These are phyloP conservation scores for Xanthoconium purpureum DNA, from an alignment of 768 basidiomycete genomes.

Conservation along the genomic window DNA sequence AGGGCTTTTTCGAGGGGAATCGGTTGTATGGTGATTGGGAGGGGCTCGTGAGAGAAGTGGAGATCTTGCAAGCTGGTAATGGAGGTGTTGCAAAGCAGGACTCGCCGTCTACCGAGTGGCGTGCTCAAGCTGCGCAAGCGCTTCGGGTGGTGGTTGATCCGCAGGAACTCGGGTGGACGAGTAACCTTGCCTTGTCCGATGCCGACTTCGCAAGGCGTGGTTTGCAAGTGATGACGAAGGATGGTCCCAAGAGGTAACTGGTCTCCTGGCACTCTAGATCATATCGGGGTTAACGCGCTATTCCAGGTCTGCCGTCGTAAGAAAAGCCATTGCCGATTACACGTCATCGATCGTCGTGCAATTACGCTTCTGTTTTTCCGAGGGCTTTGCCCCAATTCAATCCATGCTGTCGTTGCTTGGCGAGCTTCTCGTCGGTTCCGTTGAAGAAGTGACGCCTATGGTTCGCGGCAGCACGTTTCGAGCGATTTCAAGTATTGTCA, in stretches of 20 bases:
- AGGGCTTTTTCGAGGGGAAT: slow-evolving; percentile 19
- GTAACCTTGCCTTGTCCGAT: slow-evolving; percentile 43
- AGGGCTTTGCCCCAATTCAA: slow-evolving; percentile 26
- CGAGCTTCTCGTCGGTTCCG: slow-evolving; percentile 43
- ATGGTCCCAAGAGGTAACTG: slow-evolving; percentile 41
- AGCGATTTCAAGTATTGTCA: slow-evolving; percentile 40
- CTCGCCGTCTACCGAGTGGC: slow-evolving; percentile 14
- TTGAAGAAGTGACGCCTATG: slow-evolving; percentile 42
- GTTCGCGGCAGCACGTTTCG: slow-evolving; percentile 46
- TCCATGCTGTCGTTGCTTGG: slow-evolving; percentile 34
- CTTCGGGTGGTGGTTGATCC: slow-evolving; percentile 43
- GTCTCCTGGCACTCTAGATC: neutral
- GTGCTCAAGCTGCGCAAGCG: slow-evolving; percentile 26
- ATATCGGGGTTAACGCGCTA: slow-evolving; percentile 5
- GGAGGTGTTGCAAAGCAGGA: neutral
- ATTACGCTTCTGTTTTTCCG: slow-evolving; percentile 4
- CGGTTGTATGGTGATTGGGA: slow-evolving; percentile 13
- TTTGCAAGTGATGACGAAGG: slow-evolving; percentile 43
- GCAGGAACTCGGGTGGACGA: slow-evolving; percentile 52
- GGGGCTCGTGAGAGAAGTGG: slow-evolving; percentile 12
- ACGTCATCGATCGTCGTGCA: slow-evolving; percentile 13
- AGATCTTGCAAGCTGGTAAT: slow-evolving; percentile 2
- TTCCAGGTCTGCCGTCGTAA: slow-evolving; percentile 15
- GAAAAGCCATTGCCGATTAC: slow-evolving; percentile 26
- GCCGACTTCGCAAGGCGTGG: slow-evolving; percentile 41